phyloP scores from a whole-genome alignment of 805 yeast species.

The Candida krabiensis region DNA sequence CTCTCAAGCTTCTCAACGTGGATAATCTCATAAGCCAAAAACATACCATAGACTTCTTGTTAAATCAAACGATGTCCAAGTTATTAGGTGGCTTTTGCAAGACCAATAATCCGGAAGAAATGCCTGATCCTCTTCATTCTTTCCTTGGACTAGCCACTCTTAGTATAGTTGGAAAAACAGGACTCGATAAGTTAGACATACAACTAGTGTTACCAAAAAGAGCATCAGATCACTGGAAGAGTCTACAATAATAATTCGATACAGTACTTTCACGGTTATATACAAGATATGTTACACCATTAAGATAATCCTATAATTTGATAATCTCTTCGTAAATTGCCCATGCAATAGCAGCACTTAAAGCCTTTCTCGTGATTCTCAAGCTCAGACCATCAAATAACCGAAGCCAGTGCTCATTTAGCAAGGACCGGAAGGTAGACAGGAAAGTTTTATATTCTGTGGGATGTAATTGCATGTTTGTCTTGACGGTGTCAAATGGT shows the following conservation, averaged over 20 bases:
- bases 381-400: slow-evolving; percentile 84
- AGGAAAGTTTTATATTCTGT: slow-evolving; percentile 40
- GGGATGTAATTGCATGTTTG: slow-evolving; percentile 80
- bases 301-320: slow-evolving; percentile 28
- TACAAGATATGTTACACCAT: no score
- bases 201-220: slow-evolving; percentile 25
- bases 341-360: slow-evolving; percentile 96
- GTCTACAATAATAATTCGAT: no score
- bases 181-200: slow-evolving; percentile 16
- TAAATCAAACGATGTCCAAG: slow-evolving; percentile 56
- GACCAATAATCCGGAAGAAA: slow-evolving; percentile 48
- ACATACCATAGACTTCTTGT: slow-evolving; percentile 43
- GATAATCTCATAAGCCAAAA: slow-evolving; percentile 35
- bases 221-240: slow-evolving; percentile 20
- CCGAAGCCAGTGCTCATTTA: slow-evolving; percentile 49
- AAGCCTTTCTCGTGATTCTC: slow-evolving; percentile 79
- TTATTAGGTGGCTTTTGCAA: slow-evolving; percentile 79
- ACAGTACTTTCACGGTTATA: no score
- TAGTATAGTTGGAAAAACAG: slow-evolving; percentile 31
- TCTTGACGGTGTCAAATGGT: slow-evolving; percentile 93
- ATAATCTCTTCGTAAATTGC: slow-evolving; percentile 91
- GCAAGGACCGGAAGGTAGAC: slow-evolving; percentile 39
- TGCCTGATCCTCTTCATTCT: slow-evolving; percentile 71
- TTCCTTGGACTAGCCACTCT: slow-evolving; percentile 60
- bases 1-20: slow-evolving; percentile 45